phyloP scores from a whole-genome alignment of 23 red algal species.

The Gracilaria domingensis region DNA sequence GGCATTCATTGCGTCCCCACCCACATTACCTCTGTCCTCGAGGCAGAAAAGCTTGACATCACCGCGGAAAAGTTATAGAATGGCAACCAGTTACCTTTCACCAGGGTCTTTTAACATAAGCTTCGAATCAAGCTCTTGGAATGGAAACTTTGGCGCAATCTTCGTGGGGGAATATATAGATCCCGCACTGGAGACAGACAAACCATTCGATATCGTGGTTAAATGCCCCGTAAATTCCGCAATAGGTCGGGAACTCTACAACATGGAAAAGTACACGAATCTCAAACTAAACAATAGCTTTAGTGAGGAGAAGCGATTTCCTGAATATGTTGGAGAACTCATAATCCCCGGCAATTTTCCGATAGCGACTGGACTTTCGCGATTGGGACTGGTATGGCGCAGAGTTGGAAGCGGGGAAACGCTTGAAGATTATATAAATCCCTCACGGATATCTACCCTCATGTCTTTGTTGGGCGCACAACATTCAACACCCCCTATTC shows the following conservation, averaged over 20 bases:
- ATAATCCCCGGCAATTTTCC: conserved; percentile 8
- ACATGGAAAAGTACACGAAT: conserved; percentile 86
- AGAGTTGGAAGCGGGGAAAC: conserved; percentile 78
- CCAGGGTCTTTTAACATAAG: conserved; percentile 36
- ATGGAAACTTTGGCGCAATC: conserved; percentile 73
- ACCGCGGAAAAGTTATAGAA: neutral
- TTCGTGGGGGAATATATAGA: conserved; percentile 64
- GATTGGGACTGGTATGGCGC: conserved; percentile 80
- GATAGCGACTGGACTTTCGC: conserved; percentile 30
- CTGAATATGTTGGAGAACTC: conserved; percentile 70
- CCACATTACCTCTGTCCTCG: neutral
- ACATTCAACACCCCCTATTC: neutral
- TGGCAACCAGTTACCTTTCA: conserved; percentile 46
- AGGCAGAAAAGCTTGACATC: neutral
- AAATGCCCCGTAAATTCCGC: conserved; percentile 67
- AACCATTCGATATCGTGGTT: conserved; percentile 62
- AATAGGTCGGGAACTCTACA: conserved; percentile 73
- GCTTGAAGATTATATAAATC: conserved; percentile 75
- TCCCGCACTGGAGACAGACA: neutral
- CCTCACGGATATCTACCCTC: conserved; percentile 31
- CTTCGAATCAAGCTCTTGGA: conserved; percentile 23
- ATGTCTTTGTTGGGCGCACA: conserved; percentile 27
- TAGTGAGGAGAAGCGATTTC: conserved; percentile 21
- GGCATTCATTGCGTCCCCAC: conserved; percentile 3
- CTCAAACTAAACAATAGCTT: conserved; percentile 61